Evolutionary conservation across 2,329 filamentous ascomycete genomes (phyloP), one percentile per base, ranked within the genome.

Genomic region (Penicillium sp.): DNA sequence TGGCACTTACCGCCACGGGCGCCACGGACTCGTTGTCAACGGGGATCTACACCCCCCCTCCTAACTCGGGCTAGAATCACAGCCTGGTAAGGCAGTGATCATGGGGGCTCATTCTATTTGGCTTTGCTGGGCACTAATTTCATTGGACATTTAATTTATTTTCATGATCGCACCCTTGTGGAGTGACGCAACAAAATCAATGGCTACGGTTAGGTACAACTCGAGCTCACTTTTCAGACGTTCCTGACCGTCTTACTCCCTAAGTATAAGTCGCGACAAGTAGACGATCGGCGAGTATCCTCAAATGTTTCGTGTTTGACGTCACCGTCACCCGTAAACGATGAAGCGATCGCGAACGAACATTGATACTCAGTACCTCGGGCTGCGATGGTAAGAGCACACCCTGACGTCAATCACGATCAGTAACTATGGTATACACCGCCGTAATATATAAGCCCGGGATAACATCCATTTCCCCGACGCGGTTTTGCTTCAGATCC

Each of bases 61-160:
- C 43, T 15, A 25, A 47, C 25, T 15, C 25, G 22, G 43, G 43
- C 43, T 47, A 47, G 14, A n/a, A 8, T n/a, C 28, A 4, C 22
- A 14, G 22, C 22, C 43, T 31, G 25, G 31, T 47, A 5, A 10
- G 15, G 37, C 11, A 53, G 15, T 25, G 22, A 53, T 53, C 15
- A 20, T 25, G 11, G 17, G 35, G 28, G 8, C 35, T 22, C 25
- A 22, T 25, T 4, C 7, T 1, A 22, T 39, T 25, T 52, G 14
- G n/a, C 20, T 37, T 52, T 22, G 34, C 14, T 39, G 20, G 35
- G 3, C 17, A 39, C 10, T 11, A 3, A 7, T 34, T 17, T 38
- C 7, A 53, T 53, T 39, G 50, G 50, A 20, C 50, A 17, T 41
- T 41, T 41, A 41, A 53, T 41, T 41, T 53, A 53, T 41, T 41